Base-by-base conservation (phyloP, 1,139 yeast genomes). In the Yamadazyma sp. region DNA sequence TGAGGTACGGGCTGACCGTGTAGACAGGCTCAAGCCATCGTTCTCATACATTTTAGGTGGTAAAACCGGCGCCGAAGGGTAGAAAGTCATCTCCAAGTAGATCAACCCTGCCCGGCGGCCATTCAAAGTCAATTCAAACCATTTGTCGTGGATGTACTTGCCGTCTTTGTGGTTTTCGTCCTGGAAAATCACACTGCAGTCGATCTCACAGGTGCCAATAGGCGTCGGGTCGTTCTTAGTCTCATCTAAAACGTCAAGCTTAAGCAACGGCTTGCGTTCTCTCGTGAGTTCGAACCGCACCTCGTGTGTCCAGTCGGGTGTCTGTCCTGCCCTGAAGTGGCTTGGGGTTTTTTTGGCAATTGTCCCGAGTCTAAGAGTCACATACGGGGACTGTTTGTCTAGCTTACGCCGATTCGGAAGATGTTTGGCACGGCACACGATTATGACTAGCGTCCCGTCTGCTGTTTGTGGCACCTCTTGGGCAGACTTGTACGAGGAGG, bases 341-440 rank as follows among this genome's bases (percentile, higher is more conserved):
- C 87, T 70, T 20, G 80, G 81, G 0, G 96, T 87, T 49, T 85
- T 78, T 49, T 83, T 77, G 17, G 94, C 92, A 45, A 77, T 77
- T 40, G 87, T 85, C n/a, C 91, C 95, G 3, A 89, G 71, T 42
- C 97, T 67, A 12, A 87, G 73, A 10, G 91, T 79, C 37, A 87
- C 84, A 61, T 86, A 88, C 0, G 96, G 97, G 46, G 87, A 83
- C 61, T 89, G 97, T 54, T 89, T 89, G 50, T 92, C 96, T 28
- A 88, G 66, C 42, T 83, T 86, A 32, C 92, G 70, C 45, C 91
- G 66, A 59, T 89, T 91, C 12, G 95, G 94, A 33, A 89, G 73
- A 56, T 89, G 92, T 51, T 77, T 78, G 2, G 84, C 87, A 41
- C 81, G 60, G 39, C 75, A 70, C 8, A 73, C 74, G 41, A 71